Evolutionary conservation across 192 early-diverging fungal genomes (phyloP).

Genomic region (Coemansia umbellata): DNA sequence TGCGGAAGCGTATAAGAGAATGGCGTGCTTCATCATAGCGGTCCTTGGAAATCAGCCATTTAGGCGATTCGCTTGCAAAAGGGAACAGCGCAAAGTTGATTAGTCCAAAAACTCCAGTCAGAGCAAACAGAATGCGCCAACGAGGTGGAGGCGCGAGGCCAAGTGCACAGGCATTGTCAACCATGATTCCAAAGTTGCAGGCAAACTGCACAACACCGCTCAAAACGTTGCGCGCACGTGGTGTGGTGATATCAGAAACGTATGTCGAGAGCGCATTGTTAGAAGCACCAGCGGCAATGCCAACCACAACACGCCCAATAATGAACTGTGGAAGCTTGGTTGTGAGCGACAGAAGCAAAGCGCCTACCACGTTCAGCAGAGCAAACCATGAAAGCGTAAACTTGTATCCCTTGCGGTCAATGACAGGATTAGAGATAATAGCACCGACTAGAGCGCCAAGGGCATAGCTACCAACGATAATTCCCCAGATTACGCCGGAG

Average conservation of each 20-base stretch:
- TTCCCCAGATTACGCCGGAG: conserved; percentile 53
- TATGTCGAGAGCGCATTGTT: conserved; percentile 64
- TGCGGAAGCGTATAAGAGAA: conserved; percentile 55
- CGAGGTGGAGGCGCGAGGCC: conserved; percentile 56
- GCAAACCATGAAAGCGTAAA: conserved; percentile 65
- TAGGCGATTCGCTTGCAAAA: conserved; percentile 74
- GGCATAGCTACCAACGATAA: conserved; percentile 57
- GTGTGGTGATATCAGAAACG: conserved; percentile 75
- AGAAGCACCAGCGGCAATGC: conserved; percentile 67
- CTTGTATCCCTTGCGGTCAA: conserved; percentile 61
- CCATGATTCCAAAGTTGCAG: conserved; percentile 75
- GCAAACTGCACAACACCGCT: conserved; percentile 73
- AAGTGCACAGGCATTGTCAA: conserved; percentile 63
- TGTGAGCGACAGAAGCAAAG: conserved; percentile 60
- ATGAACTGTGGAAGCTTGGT: conserved; percentile 60
- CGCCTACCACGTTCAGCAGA: conserved; percentile 63
- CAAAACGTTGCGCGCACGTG: conserved; percentile 62
- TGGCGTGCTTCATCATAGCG: conserved; percentile 57
- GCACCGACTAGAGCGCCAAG: conserved; percentile 68
- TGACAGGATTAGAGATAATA: conserved; percentile 58
- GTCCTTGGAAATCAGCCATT: conserved; percentile 64
- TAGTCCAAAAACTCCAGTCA: conserved; percentile 61
- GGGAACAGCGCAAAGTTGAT: conserved; percentile 58
- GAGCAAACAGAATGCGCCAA: conserved; percentile 69
- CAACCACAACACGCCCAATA: conserved; percentile 69